Evolutionary conservation across 2,329 filamentous ascomycete genomes (phyloP).

Genomic region (Dendryphion nanum): DNA sequence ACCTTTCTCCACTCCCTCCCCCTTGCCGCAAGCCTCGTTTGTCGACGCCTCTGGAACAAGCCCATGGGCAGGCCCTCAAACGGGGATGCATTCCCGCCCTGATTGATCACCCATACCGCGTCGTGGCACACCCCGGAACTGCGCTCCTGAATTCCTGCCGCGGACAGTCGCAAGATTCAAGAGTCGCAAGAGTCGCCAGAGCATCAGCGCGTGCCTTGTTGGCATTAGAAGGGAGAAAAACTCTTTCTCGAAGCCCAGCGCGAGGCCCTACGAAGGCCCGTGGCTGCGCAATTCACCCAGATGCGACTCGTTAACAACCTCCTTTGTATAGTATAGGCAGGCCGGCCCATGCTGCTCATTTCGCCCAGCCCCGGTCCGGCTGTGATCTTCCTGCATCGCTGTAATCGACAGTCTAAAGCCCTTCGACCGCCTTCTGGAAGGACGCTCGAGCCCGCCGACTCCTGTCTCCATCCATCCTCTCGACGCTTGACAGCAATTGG

Average conservation of each 20-base stretch:
- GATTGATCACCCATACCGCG: conserved; percentile 1
- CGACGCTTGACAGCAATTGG: not conserved
- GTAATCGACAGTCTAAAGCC: too few relatives aligned
- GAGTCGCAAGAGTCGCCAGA: too few relatives aligned
- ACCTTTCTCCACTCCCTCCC: not conserved
- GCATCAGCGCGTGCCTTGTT: too few relatives aligned
- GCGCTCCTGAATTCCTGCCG: conserved; percentile 4
- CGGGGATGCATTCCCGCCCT: conserved; percentile 4
- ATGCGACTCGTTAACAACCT: conserved; percentile 4
- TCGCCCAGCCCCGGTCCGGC: conserved; percentile 1
- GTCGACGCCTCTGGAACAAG: conserved; percentile 3
- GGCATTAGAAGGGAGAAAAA: too few relatives aligned
- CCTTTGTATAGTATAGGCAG: conserved; percentile 5
- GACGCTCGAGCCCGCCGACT: conserved; percentile 24
- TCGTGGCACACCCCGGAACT: conserved; percentile 3
- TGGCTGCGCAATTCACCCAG: conserved; percentile 6
- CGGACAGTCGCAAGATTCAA: too few relatives aligned
- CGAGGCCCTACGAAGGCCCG: conserved; percentile 2
- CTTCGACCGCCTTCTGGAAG: conserved; percentile 27
- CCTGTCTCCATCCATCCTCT: not conserved
- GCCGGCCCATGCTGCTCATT: conserved; percentile 3
- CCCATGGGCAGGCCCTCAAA: conserved; percentile 2
- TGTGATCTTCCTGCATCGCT: not conserved
- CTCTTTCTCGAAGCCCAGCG: conserved; percentile 4
- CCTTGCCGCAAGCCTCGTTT: not conserved